A percentile compares a stretch with the other conserved stretches of the same genome.
Conservation (phyloP, 192 early-diverging fungal species). For the Mortierella alpina region DNA sequence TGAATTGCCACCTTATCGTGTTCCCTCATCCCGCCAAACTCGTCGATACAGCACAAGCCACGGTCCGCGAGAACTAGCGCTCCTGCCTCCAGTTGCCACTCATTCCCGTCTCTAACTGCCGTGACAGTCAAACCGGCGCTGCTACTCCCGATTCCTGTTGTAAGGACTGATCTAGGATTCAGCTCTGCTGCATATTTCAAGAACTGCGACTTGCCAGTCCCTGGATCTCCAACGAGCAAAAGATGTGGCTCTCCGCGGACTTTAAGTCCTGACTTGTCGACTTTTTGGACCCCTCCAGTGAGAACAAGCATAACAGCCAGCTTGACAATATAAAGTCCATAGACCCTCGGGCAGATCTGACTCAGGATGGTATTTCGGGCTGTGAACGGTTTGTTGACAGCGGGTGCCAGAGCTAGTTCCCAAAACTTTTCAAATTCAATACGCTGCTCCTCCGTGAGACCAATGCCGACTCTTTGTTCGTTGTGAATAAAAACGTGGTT, state of each 20-base stretch:
- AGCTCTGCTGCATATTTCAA: slow-evolving; percentile 76
- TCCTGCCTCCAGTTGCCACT: slow-evolving; percentile 87
- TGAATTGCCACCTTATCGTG: slow-evolving; percentile 79
- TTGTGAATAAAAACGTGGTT: slow-evolving; percentile 73
- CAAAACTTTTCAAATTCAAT: slow-evolving; percentile 71
- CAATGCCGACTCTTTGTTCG: slow-evolving; percentile 59
- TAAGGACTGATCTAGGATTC: slow-evolving; percentile 74
- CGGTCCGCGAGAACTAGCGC: slow-evolving; percentile 83
- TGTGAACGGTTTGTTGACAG: slow-evolving; percentile 45
- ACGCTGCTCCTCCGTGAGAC: slow-evolving; percentile 64
- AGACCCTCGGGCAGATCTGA: slow-evolving; percentile 77
- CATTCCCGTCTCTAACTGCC: slow-evolving; percentile 75
- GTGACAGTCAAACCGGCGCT: slow-evolving; percentile 81
- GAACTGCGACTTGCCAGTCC: slow-evolving; percentile 85
- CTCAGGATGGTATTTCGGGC: slow-evolving; percentile 68
- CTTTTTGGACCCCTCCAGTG: slow-evolving; percentile 72
- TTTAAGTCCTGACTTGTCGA: slow-evolving; percentile 66
- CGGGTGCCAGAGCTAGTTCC: slow-evolving; percentile 40
- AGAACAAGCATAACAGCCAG: slow-evolving; percentile 77
- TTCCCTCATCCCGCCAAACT: slow-evolving; percentile 83
- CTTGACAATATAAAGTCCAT: slow-evolving; percentile 76
- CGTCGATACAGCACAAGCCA: slow-evolving; percentile 86
- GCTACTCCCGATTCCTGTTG: slow-evolving; percentile 81
- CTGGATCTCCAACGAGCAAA: slow-evolving; percentile 83
- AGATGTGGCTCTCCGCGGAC: slow-evolving; percentile 80